Evolutionary conservation across 768 basidiomycete species (phyloP).

Genomic region (Lactarius sanguifluus): DNA sequence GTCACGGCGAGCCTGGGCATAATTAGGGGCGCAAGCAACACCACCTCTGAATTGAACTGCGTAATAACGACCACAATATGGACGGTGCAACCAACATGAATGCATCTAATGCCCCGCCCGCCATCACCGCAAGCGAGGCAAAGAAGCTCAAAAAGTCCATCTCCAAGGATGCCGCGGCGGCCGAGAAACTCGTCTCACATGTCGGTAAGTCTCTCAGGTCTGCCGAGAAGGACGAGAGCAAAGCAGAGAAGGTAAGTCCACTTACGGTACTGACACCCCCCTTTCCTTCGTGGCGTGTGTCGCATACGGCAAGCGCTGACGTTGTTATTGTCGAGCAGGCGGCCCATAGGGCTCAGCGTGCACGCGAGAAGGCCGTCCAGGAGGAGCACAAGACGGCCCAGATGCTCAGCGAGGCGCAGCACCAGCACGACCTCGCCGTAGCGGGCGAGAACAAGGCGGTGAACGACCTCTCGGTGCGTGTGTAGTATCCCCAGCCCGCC

Average conservation of each 20-base stretch:
- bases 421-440: slow-evolving; percentile 51
- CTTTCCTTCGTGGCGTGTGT: background rate
- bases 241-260: slow-evolving; percentile 48
- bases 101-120: slow-evolving; percentile 11
- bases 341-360: slow-evolving; percentile 48
- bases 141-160: slow-evolving; percentile 47
- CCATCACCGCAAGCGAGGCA: slow-evolving; percentile 2
- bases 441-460: slow-evolving; percentile 44
- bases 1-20: background rate
- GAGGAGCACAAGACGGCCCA: slow-evolving; percentile 52
- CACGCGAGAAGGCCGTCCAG: slow-evolving; percentile 48
- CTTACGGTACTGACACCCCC: background rate
- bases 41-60: background rate
- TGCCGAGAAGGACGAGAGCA: slow-evolving; percentile 52
- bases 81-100: slow-evolving; percentile 14
- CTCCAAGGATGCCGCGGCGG: slow-evolving; percentile 51
- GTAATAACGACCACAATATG: background rate
- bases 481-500: background rate
- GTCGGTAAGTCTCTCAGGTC: slow-evolving; percentile 47
- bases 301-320: background rate
- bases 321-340: slow-evolving; percentile 35
- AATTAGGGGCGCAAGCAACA: background rate
- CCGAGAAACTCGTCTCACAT: slow-evolving; percentile 32
- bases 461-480: slow-evolving; percentile 45
- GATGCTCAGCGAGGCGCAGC: slow-evolving; percentile 52